These are phyloP conservation scores for Phytophthora nicotianae DNA, from an alignment of 352 stramenopile species.

Conservation along the genomic window DNA sequence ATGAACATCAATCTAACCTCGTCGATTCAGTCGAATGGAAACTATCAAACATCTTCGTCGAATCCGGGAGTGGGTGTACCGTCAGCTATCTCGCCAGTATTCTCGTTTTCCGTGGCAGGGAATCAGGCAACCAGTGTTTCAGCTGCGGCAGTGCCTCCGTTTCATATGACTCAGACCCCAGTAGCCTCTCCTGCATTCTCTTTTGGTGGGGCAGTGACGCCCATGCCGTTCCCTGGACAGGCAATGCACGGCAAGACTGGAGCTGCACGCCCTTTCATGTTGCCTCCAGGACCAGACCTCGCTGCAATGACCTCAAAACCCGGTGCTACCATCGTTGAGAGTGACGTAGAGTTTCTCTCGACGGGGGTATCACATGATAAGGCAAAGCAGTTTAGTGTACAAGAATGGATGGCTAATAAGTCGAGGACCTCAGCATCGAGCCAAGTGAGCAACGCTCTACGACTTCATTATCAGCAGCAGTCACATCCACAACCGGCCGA, in stretches of 20 bases:
- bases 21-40: slow-evolving; percentile 2
- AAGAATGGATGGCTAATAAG: slow-evolving; percentile 81
- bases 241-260: slow-evolving; percentile 1
- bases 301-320: slow-evolving; percentile 16
- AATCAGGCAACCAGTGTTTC: neutral
- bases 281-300: slow-evolving; percentile 16
- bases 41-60: slow-evolving; percentile 8
- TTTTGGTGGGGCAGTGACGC: slow-evolving; percentile 26
- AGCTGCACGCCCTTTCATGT: slow-evolving; percentile 13
- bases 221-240: slow-evolving; percentile 9
- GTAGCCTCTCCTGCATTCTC: slow-evolving; percentile 20
- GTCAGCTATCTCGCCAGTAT: slow-evolving; percentile 8
- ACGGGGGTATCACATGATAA: slow-evolving; percentile 77
- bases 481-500: slow-evolving; percentile 13
- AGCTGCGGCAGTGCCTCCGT: neutral
- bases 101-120: slow-evolving; percentile 25
- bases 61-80: neutral
- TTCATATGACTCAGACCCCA: slow-evolving; percentile 6
- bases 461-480: slow-evolving; percentile 29
- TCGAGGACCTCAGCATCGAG: slow-evolving; percentile 36
- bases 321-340: slow-evolving; percentile 37
- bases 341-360: slow-evolving; percentile 53
- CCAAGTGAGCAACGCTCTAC: slow-evolving; percentile 30
- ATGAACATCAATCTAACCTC: slow-evolving; percentile 2
- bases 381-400: slow-evolving; percentile 62